Conservation (phyloP, 2,329 filamentous ascomycete genomes). For the Fusarium gaditjirri region DNA sequence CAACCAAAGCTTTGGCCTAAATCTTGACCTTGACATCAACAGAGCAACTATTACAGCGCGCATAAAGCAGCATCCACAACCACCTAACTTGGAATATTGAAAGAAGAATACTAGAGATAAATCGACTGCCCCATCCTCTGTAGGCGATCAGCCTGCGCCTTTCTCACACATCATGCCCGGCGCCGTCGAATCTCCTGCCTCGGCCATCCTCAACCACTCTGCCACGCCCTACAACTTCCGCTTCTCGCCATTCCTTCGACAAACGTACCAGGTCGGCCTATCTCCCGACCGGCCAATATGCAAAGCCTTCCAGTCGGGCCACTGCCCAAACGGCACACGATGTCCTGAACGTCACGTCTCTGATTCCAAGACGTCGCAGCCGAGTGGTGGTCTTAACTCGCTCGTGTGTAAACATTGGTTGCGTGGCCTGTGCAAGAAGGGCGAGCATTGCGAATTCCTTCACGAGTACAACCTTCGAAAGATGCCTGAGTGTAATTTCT, state of each 20-base stretch:
- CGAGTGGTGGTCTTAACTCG: slow-evolving; percentile 72
- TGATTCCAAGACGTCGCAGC: slow-evolving; percentile 50
- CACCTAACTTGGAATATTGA: neutral
- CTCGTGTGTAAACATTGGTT: slow-evolving; percentile 99
- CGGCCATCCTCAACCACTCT: slow-evolving; percentile 67
- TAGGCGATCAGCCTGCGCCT: slow-evolving; percentile 22
- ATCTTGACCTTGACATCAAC: slow-evolving; percentile 15
- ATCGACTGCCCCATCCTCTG: neutral
- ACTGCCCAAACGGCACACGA: slow-evolving; percentile 84
- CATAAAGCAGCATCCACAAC: neutral
- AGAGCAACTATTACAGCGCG: neutral
- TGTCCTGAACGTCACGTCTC: slow-evolving; percentile 85
- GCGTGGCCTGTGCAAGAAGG: slow-evolving; percentile 96
- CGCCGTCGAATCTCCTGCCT: slow-evolving; percentile 46
- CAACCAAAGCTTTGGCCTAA: slow-evolving; percentile 1
- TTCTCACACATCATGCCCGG: slow-evolving; percentile 45
- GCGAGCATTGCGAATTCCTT: slow-evolving; percentile 94
- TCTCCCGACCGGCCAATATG: slow-evolving; percentile 83
- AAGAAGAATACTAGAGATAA: neutral
- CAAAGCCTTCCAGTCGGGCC: slow-evolving; percentile 84
- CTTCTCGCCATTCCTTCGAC: slow-evolving; percentile 86
- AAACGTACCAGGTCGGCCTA: slow-evolving; percentile 86
- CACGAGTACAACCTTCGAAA: slow-evolving; percentile 98
- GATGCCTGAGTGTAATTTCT: slow-evolving; percentile 99
- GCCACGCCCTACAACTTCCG: slow-evolving; percentile 75